A percentile compares a stretch with the other conserved stretches of the same genome.
Conservation (phyloP, 768 basidiomycete species). For the Boletus vinaceobasis region DNA sequence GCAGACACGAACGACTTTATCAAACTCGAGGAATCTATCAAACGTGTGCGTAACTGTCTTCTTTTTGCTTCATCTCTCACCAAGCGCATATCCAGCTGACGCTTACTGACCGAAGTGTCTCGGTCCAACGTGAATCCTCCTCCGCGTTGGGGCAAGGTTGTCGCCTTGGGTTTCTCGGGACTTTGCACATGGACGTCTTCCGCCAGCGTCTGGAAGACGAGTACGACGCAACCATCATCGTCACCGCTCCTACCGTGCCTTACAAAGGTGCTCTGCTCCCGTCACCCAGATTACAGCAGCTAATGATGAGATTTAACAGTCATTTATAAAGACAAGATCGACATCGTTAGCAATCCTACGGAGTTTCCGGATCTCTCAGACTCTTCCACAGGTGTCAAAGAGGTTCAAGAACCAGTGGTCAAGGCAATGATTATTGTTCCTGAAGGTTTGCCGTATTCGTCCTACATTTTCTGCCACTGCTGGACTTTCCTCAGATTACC, state of each 20-base stretch:
- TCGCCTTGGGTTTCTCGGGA: constrained; percentile 91
- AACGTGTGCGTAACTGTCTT: constrained; percentile 52
- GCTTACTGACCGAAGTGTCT: constrained; percentile 84
- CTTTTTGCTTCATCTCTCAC: constrained; percentile 7
- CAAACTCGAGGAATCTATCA: constrained; percentile 95
- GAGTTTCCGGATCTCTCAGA: constrained; percentile 89
- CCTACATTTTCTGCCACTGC: neutral
- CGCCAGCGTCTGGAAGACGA: constrained; percentile 96
- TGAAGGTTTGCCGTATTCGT: constrained; percentile 54
- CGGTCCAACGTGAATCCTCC: constrained; percentile 88
- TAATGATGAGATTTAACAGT: constrained; percentile 43
- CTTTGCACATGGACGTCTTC: constrained; percentile 95
- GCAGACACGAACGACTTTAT: constrained; percentile 87
- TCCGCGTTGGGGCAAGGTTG: constrained; percentile 94
- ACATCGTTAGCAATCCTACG: constrained; percentile 84
- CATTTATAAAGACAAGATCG: constrained; percentile 60
- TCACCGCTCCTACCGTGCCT: constrained; percentile 95
- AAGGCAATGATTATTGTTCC: constrained; percentile 93
- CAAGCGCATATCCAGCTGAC: constrained; percentile 52
- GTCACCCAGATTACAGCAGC: neutral
- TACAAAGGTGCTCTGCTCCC: constrained; percentile 59
- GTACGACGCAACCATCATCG: constrained; percentile 89
- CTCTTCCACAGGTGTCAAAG: constrained; percentile 52
- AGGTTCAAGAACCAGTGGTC: constrained; percentile 90
- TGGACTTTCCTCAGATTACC: constrained; percentile 57